Base-by-base conservation (phyloP, 2,329 filamentous ascomycete genomes). In the Sordariomycetes sp. region DNA sequence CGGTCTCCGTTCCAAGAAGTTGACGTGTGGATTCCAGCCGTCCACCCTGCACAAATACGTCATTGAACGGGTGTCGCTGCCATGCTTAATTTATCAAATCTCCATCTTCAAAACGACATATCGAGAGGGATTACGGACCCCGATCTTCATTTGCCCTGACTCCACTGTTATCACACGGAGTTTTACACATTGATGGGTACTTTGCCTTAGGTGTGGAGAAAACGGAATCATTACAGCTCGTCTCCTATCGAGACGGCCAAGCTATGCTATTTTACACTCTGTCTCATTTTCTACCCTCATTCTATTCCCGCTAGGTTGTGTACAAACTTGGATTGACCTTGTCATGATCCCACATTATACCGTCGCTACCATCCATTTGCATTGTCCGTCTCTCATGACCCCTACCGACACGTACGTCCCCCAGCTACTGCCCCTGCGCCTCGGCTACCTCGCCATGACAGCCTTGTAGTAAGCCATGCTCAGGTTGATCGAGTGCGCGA, bases 401-500 rank as follows among this genome's bases (percentile, higher is more conserved):
- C n/a, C 22, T 50, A 20, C 22, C n/a, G 20, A n/a, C 22, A 7
- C 45, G 6, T 50, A 39, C 17, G 28, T 12, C 36, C 36, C 22
- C 20, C n/a, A 50, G 22, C 45, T 20, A 8, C 12, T 20, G 24
- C 24, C 50, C 54, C 39, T 48, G 22, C 39, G 20, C 55, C 13
- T 39, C 42, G 2, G 20, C 52, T 54, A 62, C 48, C 55, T 69
- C 5, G 72, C 78, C 79, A 86, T 82, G 48, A 87, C 74, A 58
- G 79, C 78, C 59, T 76, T 76, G 68, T 88, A 90, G 64, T 88
- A 88, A 57, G 79, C 78, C 63, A 85, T 75, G 62, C 86, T 85
- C 62, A 90, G 73, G 60, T 87, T 81, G 36, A 84, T 79, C 10
- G 86, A 85, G 68, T 91, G 86, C 63, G 80, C 77, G 59, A 90